Conservation (phyloP, 306 rosid species). For the Vigna mungo region DNA sequence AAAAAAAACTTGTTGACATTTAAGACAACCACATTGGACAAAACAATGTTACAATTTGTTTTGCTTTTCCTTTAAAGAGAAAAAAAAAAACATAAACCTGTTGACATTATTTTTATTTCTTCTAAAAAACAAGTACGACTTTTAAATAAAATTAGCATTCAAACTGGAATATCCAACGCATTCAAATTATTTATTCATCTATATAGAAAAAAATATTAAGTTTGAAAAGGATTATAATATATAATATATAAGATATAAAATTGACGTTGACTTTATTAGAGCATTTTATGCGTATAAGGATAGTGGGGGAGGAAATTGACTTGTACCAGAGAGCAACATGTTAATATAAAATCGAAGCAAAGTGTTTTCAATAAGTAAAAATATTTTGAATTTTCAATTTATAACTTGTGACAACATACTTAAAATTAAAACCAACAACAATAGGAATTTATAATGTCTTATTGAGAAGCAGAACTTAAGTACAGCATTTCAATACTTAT, state of each 20-base stretch:
- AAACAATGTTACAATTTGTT: background rate
- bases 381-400: no score
- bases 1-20: constrained; percentile 19
- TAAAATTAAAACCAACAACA: no score
- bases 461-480: no score
- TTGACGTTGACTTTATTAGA: constrained; percentile 29
- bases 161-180: no score
- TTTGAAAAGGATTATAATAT: constrained; percentile 41
- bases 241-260: constrained; percentile 7
- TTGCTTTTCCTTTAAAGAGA: constrained; percentile 20
- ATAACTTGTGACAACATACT: no score
- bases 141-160: background rate
- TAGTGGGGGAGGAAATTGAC: background rate
- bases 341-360: background rate
- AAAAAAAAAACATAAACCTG: background rate
- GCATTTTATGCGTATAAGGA: constrained; percentile 24
- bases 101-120: constrained; percentile 3
- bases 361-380: no score
- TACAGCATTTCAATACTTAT: no score
- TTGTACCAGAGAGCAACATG: background rate
- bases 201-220: background rate
- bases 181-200: constrained; percentile 43
- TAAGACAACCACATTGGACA: background rate
- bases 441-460: no score
- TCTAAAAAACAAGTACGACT: constrained; percentile 12